Evolutionary conservation across 208 protist species (phyloP).

Genomic region (Porcisia hertigi): DNA sequence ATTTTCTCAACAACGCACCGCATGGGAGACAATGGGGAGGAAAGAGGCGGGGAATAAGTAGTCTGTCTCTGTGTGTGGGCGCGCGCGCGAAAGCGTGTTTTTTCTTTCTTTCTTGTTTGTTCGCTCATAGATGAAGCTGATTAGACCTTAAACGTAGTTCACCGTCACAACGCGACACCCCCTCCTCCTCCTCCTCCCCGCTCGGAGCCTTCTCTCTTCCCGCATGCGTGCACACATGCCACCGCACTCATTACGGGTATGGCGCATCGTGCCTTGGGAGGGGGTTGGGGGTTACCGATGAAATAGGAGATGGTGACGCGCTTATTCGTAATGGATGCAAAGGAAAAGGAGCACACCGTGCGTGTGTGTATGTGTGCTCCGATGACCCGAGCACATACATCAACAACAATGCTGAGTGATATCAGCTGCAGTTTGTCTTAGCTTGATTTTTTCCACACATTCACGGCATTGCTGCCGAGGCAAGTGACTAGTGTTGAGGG

Average conservation of each 20-base stretch:
- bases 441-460: slow-evolving; percentile 87
- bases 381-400: not conserved
- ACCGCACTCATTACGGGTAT: not conserved
- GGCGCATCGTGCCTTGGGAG: not conserved
- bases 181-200: no score
- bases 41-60: not conserved
- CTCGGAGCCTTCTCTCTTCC: not conserved
- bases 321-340: slow-evolving; percentile 2
- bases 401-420: not conserved
- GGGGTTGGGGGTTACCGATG: not conserved
- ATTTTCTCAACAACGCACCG: not conserved
- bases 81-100: not conserved
- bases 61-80: not conserved
- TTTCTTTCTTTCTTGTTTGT: slow-evolving; percentile 11
- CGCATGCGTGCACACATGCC: not conserved
- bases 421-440: slow-evolving; percentile 10
- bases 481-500: slow-evolving; percentile 83
- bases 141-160: slow-evolving; percentile 11
- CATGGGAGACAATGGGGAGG: not conserved
- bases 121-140: not conserved
- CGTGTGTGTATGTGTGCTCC: not conserved
- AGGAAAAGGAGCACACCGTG: slow-evolving; percentile 7
- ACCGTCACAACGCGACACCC: slow-evolving; percentile 7
- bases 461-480: slow-evolving; percentile 83
- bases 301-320: not conserved